A percentile compares a stretch with the other conserved stretches of the same genome.
phyloP scores from a whole-genome alignment of 2,329 filamentous ascomycete species.

The Orbilia ellipsospora region DNA sequence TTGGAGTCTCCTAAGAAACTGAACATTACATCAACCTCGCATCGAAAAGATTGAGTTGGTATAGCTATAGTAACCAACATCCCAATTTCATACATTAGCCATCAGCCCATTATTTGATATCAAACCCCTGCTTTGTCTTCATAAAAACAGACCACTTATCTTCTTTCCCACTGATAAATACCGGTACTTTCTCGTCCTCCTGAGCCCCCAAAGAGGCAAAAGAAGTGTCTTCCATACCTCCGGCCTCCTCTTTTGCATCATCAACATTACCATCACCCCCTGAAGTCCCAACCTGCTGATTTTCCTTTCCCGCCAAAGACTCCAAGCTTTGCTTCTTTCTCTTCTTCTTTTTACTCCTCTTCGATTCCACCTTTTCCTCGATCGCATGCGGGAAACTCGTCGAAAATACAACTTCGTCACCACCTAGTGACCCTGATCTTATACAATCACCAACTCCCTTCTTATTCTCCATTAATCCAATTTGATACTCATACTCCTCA shows the following conservation, averaged over 20 bases:
- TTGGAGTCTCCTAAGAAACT: no score
- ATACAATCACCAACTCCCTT: not conserved
- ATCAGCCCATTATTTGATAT: not conserved
- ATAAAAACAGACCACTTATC: slow-evolving; percentile 12
- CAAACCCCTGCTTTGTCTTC: slow-evolving; percentile 16
- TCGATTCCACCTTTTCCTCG: not conserved
- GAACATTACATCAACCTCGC: no score
- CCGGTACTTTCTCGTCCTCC: not conserved
- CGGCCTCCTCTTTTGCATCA: not conserved
- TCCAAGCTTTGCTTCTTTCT: not conserved
- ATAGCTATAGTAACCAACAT: no score
- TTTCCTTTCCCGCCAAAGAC: slow-evolving; percentile 1
- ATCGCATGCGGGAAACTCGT: not conserved
- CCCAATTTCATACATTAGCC: no score
- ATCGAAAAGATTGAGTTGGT: no score
- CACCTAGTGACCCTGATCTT: not conserved
- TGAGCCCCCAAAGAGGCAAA: not conserved
- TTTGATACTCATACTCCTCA: not conserved
- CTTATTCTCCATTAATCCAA: not conserved
- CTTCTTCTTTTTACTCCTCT: slow-evolving; percentile 7
- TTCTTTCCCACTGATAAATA: slow-evolving; percentile 2
- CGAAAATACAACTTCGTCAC: slow-evolving; percentile 4
- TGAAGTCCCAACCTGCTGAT: not conserved
- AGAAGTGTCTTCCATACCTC: no score
- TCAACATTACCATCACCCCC: not conserved